Evolutionary conservation across 1,284 basidiomycete species (phyloP).

Genomic region (Meripilus lineatus): DNA sequence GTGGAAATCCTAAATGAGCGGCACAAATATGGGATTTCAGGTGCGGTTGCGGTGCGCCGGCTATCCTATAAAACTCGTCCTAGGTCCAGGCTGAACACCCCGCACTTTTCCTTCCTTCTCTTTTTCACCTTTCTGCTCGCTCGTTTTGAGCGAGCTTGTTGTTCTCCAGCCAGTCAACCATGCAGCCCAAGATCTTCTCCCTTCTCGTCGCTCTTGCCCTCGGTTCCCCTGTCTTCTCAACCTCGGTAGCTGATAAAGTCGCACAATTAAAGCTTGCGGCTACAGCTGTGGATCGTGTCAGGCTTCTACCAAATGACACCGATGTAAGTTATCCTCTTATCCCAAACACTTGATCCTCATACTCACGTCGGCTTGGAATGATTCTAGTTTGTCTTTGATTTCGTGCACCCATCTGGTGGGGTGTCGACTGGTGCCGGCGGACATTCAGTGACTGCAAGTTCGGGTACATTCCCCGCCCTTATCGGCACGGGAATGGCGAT

Average conservation of each 20-base stretch:
- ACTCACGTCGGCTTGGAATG: background rate
- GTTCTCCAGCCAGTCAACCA: background rate
- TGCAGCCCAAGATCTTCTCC: conserved; percentile 1
- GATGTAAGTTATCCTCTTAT: conserved; percentile 16
- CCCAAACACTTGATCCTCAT: background rate
- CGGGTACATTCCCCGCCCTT: conserved; percentile 17
- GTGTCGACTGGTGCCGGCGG: conserved; percentile 14
- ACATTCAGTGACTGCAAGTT: conserved; percentile 13
- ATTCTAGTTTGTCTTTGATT: conserved; percentile 18
- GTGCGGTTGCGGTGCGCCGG: too few species aligned
- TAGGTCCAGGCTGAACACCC: too few species aligned
- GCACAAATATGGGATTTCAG: too few species aligned
- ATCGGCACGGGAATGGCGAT: conserved; percentile 18
- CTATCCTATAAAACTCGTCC: too few species aligned
- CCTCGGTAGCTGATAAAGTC: conserved; percentile 6
- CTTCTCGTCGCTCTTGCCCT: conserved; percentile 13
- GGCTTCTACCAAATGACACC: conserved; percentile 21
- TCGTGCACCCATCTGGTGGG: conserved; percentile 9
- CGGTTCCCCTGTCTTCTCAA: conserved; percentile 11
- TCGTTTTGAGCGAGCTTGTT: too few species aligned
- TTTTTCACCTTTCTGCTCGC: conserved; percentile 1
- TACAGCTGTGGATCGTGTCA: conserved; percentile 19
- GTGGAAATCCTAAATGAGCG: too few species aligned
- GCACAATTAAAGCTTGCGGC: conserved; percentile 15
- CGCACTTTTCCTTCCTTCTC: conserved; percentile 2